Evolutionary conservation across 768 basidiomycete species (phyloP).

Genomic region (Naganishia randhawae): DNA sequence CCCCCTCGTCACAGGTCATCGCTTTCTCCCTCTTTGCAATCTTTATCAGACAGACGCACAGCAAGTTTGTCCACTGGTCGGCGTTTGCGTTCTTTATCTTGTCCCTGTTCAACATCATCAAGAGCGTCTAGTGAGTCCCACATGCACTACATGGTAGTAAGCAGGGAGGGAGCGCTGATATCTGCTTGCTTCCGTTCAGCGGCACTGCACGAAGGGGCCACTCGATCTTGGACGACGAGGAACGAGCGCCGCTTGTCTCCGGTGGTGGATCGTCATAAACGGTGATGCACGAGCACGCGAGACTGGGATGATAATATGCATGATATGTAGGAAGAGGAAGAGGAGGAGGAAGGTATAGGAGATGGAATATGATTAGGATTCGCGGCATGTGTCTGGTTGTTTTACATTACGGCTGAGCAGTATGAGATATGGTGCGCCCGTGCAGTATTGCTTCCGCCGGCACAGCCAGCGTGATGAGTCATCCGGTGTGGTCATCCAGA

Average conservation of each 20-base stretch:
- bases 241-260: slow-evolving; percentile 73
- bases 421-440: too few species aligned
- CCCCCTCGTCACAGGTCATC: slow-evolving; percentile 72
- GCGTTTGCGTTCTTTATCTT: slow-evolving; percentile 80
- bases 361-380: too few species aligned
- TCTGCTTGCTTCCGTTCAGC: slow-evolving; percentile 55
- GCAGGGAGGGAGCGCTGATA: neutral
- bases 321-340: too few species aligned
- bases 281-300: too few species aligned
- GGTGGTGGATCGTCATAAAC: slow-evolving; percentile 18
- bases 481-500: too few species aligned
- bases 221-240: slow-evolving; percentile 74
- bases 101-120: slow-evolving; percentile 76
- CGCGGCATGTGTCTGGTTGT: too few species aligned
- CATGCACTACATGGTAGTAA: neutral
- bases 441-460: too few species aligned
- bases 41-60: slow-evolving; percentile 57
- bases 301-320: too few species aligned
- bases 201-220: slow-evolving; percentile 52
- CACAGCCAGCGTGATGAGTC: too few species aligned
- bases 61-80: slow-evolving; percentile 83
- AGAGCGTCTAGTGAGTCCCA: slow-evolving; percentile 58
- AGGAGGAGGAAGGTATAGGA: too few species aligned
- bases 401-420: too few species aligned
- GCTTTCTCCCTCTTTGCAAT: slow-evolving; percentile 74